Base-by-base conservation (phyloP, 768 basidiomycete species). In the Suillus bovinus region DNA sequence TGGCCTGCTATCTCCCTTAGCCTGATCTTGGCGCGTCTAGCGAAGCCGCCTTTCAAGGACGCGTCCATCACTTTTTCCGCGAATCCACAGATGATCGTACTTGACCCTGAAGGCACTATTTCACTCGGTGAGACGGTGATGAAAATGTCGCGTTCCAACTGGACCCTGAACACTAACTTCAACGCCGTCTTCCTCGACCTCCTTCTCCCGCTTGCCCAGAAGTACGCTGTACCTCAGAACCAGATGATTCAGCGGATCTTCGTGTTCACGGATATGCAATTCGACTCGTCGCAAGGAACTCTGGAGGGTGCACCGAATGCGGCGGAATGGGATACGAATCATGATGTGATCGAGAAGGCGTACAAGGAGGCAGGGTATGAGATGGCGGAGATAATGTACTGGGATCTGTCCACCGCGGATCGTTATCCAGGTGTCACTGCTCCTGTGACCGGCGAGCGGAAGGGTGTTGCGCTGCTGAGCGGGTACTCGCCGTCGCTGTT, bases 231-330 rank as follows among this genome's bases (percentile, higher is more conserved):
- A n/a, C 76, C 78, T 57, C 81, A 79, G 61, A 87, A 87, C 58
- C 83, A 90, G 53, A 90, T 91, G 89, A 82, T 91, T 75, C 86
- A 88, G 76, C 82, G 87, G 5, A 74, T 91, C 0, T 91, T 92
- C 69, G 80, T 91, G 47, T 91, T 93, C 71, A 84, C 84, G 3
- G 89, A 91, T 69, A 91, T 91, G 90, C 89, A 90, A 73, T 91
- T 91, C 65, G 87, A 91, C 68, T 17, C 11, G 1, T 66, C 67
- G 5, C 42, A 22, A n/a, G n/a, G n/a, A n/a, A n/a, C 10, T 33
- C 33, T 33, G 22, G 11, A 2, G 57, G 63, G n/a, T 31, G 5
- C 17, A 6, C 69, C 73, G 34, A 34, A 58, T 3, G 0, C 11
- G 3, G 56, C 46, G 2, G 41, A 66, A 0, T 90, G 87, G 86